Conservation (phyloP, 768 basidiomycete species). For the Suillus subaureus region DNA sequence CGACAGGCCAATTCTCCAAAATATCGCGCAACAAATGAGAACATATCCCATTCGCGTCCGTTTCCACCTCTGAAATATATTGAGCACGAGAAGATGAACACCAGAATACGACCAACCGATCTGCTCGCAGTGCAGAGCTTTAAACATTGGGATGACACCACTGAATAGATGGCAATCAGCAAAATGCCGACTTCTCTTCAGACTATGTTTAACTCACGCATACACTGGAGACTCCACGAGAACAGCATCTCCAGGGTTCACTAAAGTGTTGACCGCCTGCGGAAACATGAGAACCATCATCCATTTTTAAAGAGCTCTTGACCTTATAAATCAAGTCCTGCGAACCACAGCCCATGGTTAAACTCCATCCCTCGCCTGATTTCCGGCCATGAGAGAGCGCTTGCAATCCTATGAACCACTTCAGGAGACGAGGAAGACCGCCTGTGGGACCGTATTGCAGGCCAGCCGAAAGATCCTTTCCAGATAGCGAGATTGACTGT, state of each 20-base stretch:
- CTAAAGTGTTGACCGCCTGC: conserved; percentile 69
- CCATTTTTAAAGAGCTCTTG: conserved; percentile 1
- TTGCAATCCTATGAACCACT: conserved; percentile 78
- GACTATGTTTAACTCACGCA: conserved; percentile 45
- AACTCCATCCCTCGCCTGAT: conserved; percentile 66
- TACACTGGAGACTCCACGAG: conserved; percentile 85
- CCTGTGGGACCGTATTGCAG: conserved; percentile 80
- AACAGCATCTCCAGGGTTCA: conserved; percentile 79
- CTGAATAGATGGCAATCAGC: conserved; percentile 34
- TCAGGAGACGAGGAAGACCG: conserved; percentile 62
- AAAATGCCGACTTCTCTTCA: conserved; percentile 15
- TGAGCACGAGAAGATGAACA: conserved; percentile 14
- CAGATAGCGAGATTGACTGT: conserved; percentile 54
- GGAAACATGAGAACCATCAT: conserved; percentile 12
- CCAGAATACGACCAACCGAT: conserved; percentile 46
- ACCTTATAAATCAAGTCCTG: conserved; percentile 93
- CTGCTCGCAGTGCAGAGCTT: conserved; percentile 54
- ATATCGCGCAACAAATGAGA: conserved; percentile 60
- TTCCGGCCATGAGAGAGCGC: conserved; percentile 65
- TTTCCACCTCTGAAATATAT: conserved; percentile 62
- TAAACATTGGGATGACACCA: conserved; percentile 68
- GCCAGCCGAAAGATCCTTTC: conserved; percentile 59
- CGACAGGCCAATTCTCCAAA: conserved; percentile 74
- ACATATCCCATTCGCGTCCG: conserved; percentile 72
- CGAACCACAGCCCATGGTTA: conserved; percentile 81